Evolutionary conservation across 371 early-diverging fungal species (phyloP), one percentile per base, ranked within the genome.

Genomic region (Mycotypha africana): DNA sequence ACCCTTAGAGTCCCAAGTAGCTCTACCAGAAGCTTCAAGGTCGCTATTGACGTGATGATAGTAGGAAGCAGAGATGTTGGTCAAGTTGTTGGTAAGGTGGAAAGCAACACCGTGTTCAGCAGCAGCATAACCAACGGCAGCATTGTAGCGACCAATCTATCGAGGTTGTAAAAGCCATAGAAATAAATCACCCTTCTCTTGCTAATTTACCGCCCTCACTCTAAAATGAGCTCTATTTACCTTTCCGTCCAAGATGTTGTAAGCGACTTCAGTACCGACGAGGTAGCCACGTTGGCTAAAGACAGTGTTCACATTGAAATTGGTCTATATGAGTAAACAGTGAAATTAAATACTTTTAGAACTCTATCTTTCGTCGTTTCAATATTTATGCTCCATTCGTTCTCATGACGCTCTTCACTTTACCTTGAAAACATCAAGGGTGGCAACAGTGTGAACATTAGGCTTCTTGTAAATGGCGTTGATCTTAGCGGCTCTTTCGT

Each of bases 11-110:
- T 94, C 89, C 88, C 92, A 96, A 57, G 85, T 69, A 48, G 96
- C 95, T 68, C 88, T 88, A 60, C 86, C 92, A 60, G 93, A 96
- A 51, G 92, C 94, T 78, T 98, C 96, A 51, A 93, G 78, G 43
- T 85, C 85, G 49, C 78, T 54, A 69, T 77, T 86, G 69, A 97
- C 90, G 52, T 88, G 86, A 80, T 98, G 98, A 86, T 85, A 92
- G 91, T 92, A 95, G 23, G 94, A 87, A 49, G 92, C 92, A 55
- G 94, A 72, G 74, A 86, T 86, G 58, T 72, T 60, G 74, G 66
- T 72, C 56, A 90, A 75, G 53, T 77, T 72, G 74, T 80, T 81
- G 60, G 67, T 65, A 53, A 91, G 89, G 60, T 91, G 89, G 45
- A 96, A 72, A 52, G 93, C 82, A 50, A 93, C 81, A 49, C 84